phyloP scores from a whole-genome alignment of 108 stramenopile species.

The Thalassiosira profunda region DNA sequence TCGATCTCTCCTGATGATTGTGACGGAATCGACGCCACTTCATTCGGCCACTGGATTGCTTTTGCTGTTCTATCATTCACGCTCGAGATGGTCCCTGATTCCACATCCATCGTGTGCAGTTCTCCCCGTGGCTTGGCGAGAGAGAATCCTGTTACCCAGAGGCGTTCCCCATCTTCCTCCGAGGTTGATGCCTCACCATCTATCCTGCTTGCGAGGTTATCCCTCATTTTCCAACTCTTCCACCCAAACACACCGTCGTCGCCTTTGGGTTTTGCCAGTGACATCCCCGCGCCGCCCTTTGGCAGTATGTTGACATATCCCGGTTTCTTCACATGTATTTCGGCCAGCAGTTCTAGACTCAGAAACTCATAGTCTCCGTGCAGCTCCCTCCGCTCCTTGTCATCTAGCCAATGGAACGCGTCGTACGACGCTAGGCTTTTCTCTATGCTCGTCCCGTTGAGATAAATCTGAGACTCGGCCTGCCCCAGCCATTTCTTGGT shows the following conservation, averaged over 20 bases:
- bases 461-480: slow-evolving; percentile 55
- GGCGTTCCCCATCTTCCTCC: slow-evolving; percentile 10
- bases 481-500: slow-evolving; percentile 69
- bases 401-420: slow-evolving; percentile 80
- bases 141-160: slow-evolving; percentile 90
- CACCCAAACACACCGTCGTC: slow-evolving; percentile 27
- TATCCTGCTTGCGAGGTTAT: background rate
- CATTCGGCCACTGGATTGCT: slow-evolving; percentile 93
- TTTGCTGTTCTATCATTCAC: slow-evolving; percentile 63
- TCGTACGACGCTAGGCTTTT: slow-evolving; percentile 68
- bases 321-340: slow-evolving; percentile 74
- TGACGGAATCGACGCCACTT: slow-evolving; percentile 75
- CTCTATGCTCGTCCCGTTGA: slow-evolving; percentile 77
- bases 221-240: slow-evolving; percentile 38
- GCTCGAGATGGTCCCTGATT: slow-evolving; percentile 54
- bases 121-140: slow-evolving; percentile 71
- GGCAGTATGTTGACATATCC: slow-evolving; percentile 77
- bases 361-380: slow-evolving; percentile 64
- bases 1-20: slow-evolving; percentile 9
- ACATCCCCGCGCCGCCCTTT: slow-evolving; percentile 53
- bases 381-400: slow-evolving; percentile 57
- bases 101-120: slow-evolving; percentile 64
- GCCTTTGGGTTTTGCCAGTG: slow-evolving; percentile 27
- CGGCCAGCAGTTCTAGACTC: slow-evolving; percentile 78
- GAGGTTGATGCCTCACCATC: background rate